Percentiles rank a stretch among this genome's conserved stretches.
These are phyloP conservation scores for Trametes hirsuta DNA, from an alignment of 1,284 basidiomycete species.

Conservation along the genomic window DNA sequence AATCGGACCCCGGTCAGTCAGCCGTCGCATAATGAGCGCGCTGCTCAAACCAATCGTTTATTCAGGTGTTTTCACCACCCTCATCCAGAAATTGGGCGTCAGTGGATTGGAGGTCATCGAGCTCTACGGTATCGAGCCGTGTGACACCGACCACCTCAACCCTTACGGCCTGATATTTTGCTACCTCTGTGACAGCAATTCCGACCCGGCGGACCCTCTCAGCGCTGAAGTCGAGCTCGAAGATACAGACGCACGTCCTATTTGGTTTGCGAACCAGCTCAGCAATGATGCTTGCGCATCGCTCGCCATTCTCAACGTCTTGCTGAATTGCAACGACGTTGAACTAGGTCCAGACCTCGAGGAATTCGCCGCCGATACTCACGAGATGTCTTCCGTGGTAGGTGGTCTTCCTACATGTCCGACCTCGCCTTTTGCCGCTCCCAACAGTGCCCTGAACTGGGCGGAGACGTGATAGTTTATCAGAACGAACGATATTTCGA, in stretches of 20 bases:
- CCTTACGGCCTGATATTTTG: constrained; percentile 61
- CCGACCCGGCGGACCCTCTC: constrained; percentile 45
- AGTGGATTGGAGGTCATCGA: constrained; percentile 56
- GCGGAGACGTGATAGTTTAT: too few relatives aligned
- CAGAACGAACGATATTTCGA: not conserved
- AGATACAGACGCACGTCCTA: constrained; percentile 54
- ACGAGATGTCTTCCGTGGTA: constrained; percentile 59
- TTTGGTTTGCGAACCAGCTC: constrained; percentile 73
- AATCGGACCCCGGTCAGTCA: constrained; percentile 59
- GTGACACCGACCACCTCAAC: constrained; percentile 58
- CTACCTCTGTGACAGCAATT: constrained; percentile 56
- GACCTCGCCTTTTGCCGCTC: not conserved
- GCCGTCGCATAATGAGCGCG: not conserved
- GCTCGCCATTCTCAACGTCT: constrained; percentile 60
- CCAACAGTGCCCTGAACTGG: not conserved
- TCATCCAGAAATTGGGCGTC: constrained; percentile 56
- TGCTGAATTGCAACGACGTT: constrained; percentile 56
- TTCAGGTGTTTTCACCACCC: constrained; percentile 59
- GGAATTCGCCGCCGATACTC: constrained; percentile 52
- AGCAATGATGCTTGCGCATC: constrained; percentile 67
- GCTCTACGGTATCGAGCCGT: constrained; percentile 63
- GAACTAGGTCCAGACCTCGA: constrained; percentile 49
- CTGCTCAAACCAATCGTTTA: too few relatives aligned
- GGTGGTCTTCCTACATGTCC: constrained; percentile 18
- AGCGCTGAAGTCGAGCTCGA: constrained; percentile 47